phyloP scores from a whole-genome alignment of 495 filamentous ascomycete species.

The Penicillium cataractarum region DNA sequence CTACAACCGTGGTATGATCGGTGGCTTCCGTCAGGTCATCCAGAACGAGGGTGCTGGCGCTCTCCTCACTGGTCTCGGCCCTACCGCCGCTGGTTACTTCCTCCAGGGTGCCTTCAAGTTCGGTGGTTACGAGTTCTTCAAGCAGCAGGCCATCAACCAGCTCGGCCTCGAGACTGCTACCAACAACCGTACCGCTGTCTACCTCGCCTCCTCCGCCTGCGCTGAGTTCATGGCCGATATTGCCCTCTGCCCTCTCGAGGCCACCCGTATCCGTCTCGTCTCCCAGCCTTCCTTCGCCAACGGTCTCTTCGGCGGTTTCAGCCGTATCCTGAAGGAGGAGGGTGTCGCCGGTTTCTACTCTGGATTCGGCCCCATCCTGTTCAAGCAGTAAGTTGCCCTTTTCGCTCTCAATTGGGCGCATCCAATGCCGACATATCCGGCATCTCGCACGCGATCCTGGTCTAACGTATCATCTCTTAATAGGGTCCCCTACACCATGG shows the following conservation, averaged over 20 bases:
- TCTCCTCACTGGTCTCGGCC: constrained; percentile 84
- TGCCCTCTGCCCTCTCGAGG: constrained; percentile 91
- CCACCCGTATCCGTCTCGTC: constrained; percentile 93
- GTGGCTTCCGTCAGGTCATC: constrained; percentile 83
- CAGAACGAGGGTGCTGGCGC: constrained; percentile 84
- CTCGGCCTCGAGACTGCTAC: constrained; percentile 78
- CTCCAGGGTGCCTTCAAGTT: constrained; percentile 95
- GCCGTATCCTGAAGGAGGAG: constrained; percentile 83
- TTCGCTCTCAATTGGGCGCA: neutral
- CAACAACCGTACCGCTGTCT: constrained; percentile 86
- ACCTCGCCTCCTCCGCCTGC: constrained; percentile 79
- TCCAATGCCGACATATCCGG: neutral
- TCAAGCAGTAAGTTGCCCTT: constrained; percentile 78
- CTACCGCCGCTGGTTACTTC: constrained; percentile 91
- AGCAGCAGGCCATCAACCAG: constrained; percentile 86
- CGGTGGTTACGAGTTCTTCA: constrained; percentile 94
- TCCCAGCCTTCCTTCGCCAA: constrained; percentile 84
- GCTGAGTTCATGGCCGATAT: constrained; percentile 96
- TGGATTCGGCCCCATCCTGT: constrained; percentile 89
- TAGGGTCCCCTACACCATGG: constrained; percentile 99
- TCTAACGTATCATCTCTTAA: constrained; percentile 15
- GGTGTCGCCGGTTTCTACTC: constrained; percentile 92
- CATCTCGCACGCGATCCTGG: neutral
- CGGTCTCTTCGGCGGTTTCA: constrained; percentile 80
- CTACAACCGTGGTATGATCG: constrained; percentile 89